Evolutionary conservation across 441 rosid species (phyloP).

Genomic region (Euphorbia celastroides): DNA sequence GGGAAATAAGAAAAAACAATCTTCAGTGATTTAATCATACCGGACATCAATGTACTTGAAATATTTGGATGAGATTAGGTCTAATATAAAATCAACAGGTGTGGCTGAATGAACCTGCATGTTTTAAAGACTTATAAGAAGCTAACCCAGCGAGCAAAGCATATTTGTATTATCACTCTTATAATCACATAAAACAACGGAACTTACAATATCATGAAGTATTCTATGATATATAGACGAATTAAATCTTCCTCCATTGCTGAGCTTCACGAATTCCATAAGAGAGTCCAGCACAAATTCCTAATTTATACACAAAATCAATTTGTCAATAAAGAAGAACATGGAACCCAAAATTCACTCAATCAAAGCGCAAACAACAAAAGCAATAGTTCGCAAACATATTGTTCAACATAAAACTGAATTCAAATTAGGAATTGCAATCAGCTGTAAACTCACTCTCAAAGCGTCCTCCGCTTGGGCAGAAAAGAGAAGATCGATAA

Average conservation of each 20-base stretch:
- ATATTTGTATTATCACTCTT: background rate
- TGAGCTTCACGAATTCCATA: constrained; percentile 79
- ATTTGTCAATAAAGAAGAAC: no score
- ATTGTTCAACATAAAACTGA: no score
- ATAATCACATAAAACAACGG: background rate
- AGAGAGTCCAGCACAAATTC: constrained; percentile 71
- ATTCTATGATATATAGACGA: constrained; percentile 67
- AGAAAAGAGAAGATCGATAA: constrained; percentile 44
- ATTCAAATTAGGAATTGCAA: no score
- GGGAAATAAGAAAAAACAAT: background rate
- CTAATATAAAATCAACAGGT: constrained; percentile 35
- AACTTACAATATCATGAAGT: constrained; percentile 58
- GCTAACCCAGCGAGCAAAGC: background rate
- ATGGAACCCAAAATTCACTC: no score
- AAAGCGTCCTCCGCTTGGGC: constrained; percentile 49
- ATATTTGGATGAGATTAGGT: constrained; percentile 61
- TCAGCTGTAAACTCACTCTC: constrained; percentile 31
- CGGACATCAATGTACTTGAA: constrained; percentile 75
- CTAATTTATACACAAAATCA: constrained; percentile 21
- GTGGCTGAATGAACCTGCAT: constrained; percentile 49
- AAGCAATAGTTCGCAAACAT: no score
- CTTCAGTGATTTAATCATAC: constrained; percentile 27
- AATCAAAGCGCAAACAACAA: no score
- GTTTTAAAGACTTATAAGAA: background rate
- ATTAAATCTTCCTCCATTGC: constrained; percentile 64